A percentile compares a stretch with the other conserved stretches of the same genome.
Evolutionary conservation across 225 moss, liverwort and hornwort genomes (phyloP).

Genomic region (Pleurozium schreberi): DNA sequence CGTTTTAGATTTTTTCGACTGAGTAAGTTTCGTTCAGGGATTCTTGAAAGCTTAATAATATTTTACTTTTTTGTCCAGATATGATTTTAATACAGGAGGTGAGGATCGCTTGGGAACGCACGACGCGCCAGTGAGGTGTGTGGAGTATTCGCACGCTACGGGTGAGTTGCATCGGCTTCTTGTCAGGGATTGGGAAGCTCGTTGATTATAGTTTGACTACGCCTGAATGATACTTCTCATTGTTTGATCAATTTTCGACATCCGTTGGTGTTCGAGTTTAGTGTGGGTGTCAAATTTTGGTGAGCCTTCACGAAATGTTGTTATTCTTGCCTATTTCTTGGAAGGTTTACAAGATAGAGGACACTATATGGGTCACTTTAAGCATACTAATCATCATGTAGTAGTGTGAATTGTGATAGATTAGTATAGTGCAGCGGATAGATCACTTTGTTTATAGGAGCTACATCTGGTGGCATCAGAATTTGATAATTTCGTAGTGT

Average conservation of each 20-base stretch:
- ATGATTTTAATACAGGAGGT: conserved; percentile 84
- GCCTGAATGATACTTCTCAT: not conserved
- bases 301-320: not conserved
- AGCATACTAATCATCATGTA: not conserved
- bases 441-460: not conserved
- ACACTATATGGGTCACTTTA: not conserved
- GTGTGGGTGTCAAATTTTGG: too few relatives aligned
- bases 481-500: not conserved
- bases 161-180: conserved; percentile 23
- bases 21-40: not conserved
- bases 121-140: conserved; percentile 85
- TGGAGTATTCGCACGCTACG: conserved; percentile 93
- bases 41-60: not conserved
- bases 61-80: conserved; percentile 11
- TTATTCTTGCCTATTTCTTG: not conserved
- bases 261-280: not conserved
- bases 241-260: not conserved
- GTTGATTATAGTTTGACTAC: not conserved
- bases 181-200: not conserved
- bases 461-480: not conserved
- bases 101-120: conserved; percentile 86
- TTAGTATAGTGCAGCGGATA: not conserved
- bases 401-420: not conserved
- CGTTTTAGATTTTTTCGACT: not conserved
- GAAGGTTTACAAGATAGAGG: not conserved